Evolutionary conservation across 2,329 filamentous ascomycete species (phyloP).

Genomic region (Sporothrix mexicana): DNA sequence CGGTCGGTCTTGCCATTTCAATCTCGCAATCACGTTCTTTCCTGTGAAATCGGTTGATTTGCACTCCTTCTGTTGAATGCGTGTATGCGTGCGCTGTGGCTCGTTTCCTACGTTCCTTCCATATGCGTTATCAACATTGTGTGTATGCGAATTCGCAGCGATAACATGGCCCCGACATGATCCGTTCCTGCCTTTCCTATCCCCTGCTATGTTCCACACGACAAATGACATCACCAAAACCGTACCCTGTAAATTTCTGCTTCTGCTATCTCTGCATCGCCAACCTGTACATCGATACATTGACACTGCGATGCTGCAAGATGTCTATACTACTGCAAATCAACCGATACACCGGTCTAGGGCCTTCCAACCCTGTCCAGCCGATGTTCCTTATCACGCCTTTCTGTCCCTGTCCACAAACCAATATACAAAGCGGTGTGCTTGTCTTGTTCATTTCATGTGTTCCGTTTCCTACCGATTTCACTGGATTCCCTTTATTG

Average conservation of each 20-base stretch:
- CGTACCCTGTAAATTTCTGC: not conserved
- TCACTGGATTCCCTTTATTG: not conserved
- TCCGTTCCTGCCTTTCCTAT: not conserved
- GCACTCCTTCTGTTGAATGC: not conserved
- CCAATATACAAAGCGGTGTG: not conserved
- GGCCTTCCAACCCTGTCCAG: not conserved
- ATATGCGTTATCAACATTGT: not conserved
- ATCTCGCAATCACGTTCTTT: conserved; percentile 26
- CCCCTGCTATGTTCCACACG: conserved; percentile 14
- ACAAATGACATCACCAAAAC: conserved; percentile 21
- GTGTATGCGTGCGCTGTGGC: not conserved
- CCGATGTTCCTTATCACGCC: not conserved
- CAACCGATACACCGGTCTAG: conserved; percentile 5
- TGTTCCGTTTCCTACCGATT: not conserved
- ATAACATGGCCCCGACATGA: not conserved
- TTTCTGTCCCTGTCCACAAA: not conserved
- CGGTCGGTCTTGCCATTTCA: conserved; percentile 17
- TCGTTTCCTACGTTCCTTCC: conserved; percentile 11
- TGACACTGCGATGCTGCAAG: conserved; percentile 14
- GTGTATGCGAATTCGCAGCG: not conserved
- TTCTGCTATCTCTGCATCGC: not conserved
- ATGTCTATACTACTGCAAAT: not conserved
- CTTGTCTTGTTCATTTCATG: not conserved
- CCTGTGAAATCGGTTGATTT: not conserved
- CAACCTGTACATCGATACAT: conserved; percentile 8